phyloP scores from a whole-genome alignment of 345 rosid species.

The Brassica nigra region DNA sequence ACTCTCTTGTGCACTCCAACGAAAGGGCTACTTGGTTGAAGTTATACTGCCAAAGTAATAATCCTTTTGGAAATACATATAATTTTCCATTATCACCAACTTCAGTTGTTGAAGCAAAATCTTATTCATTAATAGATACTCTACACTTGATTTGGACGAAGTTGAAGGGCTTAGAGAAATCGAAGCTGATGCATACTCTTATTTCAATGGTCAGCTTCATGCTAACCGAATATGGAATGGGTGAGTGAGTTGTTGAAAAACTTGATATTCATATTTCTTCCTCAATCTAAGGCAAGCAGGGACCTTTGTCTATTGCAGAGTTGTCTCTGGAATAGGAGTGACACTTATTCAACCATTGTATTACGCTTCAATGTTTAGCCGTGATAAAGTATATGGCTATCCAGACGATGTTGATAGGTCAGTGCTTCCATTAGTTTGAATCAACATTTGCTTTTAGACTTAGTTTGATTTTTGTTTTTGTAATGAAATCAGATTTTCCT shows the following conservation, averaged over 20 bases:
- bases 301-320: slow-evolving; percentile 47
- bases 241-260: slow-evolving; percentile 42
- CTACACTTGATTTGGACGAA: slow-evolving; percentile 55
- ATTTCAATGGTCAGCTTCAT: slow-evolving; percentile 76
- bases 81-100: neutral
- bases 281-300: neutral
- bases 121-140: slow-evolving; percentile 51
- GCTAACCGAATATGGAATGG: slow-evolving; percentile 86
- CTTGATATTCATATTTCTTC: neutral
- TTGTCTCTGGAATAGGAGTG: slow-evolving; percentile 71
- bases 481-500: slow-evolving; percentile 58
- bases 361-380: slow-evolving; percentile 65
- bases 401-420: slow-evolving; percentile 85
- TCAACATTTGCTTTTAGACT: neutral
- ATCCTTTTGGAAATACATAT: neutral
- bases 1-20: slow-evolving; percentile 62
- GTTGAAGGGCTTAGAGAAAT: slow-evolving; percentile 67
- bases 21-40: slow-evolving; percentile 74
- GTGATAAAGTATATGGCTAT: slow-evolving; percentile 70
- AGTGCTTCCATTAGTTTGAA: slow-evolving; percentile 27
- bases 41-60: slow-evolving; percentile 81
- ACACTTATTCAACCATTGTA: slow-evolving; percentile 72
- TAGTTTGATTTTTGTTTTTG: neutral
- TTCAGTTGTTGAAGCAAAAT: neutral
- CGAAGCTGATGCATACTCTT: slow-evolving; percentile 65